Evolutionary conservation across 2,329 filamentous ascomycete genomes (phyloP).

Genomic region (Alternaria atra): DNA sequence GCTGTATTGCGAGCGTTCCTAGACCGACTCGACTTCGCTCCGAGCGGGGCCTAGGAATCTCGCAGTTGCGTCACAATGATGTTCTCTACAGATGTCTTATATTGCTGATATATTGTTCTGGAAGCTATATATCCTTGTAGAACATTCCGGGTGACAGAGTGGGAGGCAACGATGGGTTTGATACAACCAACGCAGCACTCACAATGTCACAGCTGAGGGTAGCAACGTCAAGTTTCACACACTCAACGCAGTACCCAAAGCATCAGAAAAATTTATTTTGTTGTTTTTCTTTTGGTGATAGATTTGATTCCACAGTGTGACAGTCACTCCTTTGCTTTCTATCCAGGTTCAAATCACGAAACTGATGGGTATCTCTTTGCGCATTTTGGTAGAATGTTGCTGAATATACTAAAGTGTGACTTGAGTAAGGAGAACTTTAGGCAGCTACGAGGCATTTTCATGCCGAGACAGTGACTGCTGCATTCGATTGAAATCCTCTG

Average conservation of each 20-base stretch:
- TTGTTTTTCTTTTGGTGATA: neutral
- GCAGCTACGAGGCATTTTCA: too few species aligned
- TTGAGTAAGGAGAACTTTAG: too few species aligned
- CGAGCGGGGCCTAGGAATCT: neutral
- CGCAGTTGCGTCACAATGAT: neutral
- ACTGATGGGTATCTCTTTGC: neutral
- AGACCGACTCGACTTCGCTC: neutral
- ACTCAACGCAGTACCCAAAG: neutral
- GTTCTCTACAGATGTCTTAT: rapidly evolving
- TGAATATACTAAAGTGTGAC: neutral
- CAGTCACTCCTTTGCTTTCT: neutral
- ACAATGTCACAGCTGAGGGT: too few species aligned
- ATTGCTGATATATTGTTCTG: neutral
- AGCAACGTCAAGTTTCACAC: too few species aligned
- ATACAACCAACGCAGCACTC: neutral
- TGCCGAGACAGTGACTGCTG: too few species aligned
- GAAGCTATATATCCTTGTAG: neutral
- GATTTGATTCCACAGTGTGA: neutral
- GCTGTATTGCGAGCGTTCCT: neutral
- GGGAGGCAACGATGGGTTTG: neutral
- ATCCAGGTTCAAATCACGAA: neutral
- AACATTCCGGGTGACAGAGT: neutral
- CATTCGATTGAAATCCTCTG: neutral
- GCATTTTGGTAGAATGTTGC: neutral
- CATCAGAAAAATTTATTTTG: neutral